phyloP scores from a whole-genome alignment of 1,284 basidiomycete species.

The Rugosomyces carneus region DNA sequence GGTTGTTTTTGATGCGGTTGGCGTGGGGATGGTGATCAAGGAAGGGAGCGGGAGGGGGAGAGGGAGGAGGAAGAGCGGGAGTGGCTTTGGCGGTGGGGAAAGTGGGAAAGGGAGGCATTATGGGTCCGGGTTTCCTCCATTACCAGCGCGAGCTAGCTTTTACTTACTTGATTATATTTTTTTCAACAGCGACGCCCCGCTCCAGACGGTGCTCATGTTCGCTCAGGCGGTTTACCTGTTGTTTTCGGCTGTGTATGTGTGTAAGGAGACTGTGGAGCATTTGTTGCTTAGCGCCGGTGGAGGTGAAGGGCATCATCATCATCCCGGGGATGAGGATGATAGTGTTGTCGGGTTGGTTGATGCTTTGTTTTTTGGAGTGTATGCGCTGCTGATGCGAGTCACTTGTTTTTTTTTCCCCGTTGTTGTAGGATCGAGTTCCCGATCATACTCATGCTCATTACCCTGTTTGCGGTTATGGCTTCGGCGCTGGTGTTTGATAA shows the following conservation, averaged over 20 bases:
- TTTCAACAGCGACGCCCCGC: constrained; percentile 54
- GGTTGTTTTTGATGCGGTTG: constrained; percentile 91
- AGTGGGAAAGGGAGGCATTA: constrained; percentile 41
- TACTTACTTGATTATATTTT: neutral
- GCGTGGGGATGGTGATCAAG: constrained; percentile 52
- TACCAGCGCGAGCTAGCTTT: no score
- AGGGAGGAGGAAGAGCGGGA: no score
- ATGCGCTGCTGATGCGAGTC: neutral
- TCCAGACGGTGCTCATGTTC: constrained; percentile 79
- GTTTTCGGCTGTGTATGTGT: constrained; percentile 88
- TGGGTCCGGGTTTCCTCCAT: constrained; percentile 51
- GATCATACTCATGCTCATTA: constrained; percentile 49
- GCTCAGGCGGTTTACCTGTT: constrained; percentile 86
- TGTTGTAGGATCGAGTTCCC: constrained; percentile 63
- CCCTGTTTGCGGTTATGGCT: constrained; percentile 48
- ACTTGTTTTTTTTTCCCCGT: constrained; percentile 1
- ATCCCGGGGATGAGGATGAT: constrained; percentile 33
- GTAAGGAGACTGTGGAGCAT: constrained; percentile 89
- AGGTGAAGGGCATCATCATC: constrained; percentile 55
- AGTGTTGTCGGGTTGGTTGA: constrained; percentile 23
- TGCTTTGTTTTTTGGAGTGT: no score
- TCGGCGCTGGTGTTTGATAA: constrained; percentile 59
- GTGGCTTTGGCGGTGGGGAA: constrained; percentile 10
- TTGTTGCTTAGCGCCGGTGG: constrained; percentile 50
- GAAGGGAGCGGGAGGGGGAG: constrained; percentile 6